Conservation (phyloP, 805 yeast genomes). For the Spathaspora hagerdaliae region DNA sequence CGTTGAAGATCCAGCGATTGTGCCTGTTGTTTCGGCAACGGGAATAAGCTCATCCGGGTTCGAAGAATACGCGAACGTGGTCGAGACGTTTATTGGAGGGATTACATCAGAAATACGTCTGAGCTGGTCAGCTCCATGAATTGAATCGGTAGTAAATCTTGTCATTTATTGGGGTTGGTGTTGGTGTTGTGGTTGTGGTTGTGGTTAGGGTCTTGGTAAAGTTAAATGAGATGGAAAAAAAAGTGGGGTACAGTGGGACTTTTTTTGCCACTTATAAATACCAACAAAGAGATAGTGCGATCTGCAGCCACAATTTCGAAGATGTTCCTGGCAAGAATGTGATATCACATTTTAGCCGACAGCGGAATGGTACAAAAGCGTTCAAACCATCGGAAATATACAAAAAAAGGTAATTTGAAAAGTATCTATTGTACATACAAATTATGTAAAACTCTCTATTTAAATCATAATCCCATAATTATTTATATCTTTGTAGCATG, state of each 20-base stretch:
- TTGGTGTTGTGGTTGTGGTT: too few relatives aligned
- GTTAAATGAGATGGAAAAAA: too few relatives aligned
- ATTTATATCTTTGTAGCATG: conserved; percentile 8
- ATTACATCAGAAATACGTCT: conserved; percentile 62
- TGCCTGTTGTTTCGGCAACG: conserved; percentile 22
- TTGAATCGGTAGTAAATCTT: conserved; percentile 44
- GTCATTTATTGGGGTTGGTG: background rate
- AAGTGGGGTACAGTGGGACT: too few relatives aligned
- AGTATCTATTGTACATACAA: background rate
- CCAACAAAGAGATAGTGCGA: too few relatives aligned
- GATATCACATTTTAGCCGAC: too few relatives aligned
- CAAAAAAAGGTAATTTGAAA: too few relatives aligned
- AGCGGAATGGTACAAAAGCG: too few relatives aligned
- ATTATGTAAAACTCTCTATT: background rate
- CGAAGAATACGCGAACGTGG: conserved; percentile 67
- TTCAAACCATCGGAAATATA: too few relatives aligned
- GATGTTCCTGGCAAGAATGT: too few relatives aligned
- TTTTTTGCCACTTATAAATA: too few relatives aligned
- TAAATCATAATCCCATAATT: background rate
- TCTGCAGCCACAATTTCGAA: too few relatives aligned
- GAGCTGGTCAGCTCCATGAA: conserved; percentile 70
- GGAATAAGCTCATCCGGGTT: conserved; percentile 55
- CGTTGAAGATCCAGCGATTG: conserved; percentile 4
- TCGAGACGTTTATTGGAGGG: conserved; percentile 77
- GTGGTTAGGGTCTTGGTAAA: too few relatives aligned